A percentile compares a stretch with the other conserved stretches of the same genome.
These are phyloP conservation scores for Arabidopsis arenosa DNA, from an alignment of 345 rosid genomes.

Conservation along the genomic window DNA sequence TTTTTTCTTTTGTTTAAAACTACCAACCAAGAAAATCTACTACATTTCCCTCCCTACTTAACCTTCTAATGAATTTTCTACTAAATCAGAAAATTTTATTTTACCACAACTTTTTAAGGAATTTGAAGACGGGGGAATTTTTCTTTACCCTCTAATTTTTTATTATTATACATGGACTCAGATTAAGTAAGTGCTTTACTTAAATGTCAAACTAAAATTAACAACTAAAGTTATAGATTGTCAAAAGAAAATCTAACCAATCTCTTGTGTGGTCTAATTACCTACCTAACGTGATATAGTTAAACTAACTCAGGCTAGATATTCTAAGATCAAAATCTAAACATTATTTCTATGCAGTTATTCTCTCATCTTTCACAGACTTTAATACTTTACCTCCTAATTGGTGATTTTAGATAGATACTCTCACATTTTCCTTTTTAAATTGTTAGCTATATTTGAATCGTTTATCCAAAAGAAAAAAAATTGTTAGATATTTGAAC, in stretches of 20 bases:
- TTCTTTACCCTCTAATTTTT: not conserved
- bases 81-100: not conserved
- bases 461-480: no score
- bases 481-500: no score
- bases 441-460: no score
- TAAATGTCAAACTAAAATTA: constrained; percentile 1
- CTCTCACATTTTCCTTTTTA: no score
- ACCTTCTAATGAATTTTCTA: not conserved
- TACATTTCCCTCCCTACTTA: not conserved
- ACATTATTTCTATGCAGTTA: not conserved
- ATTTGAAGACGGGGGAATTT: not conserved
- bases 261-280: constrained; percentile 16
- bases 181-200: not conserved
- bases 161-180: not conserved
- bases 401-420: not conserved
- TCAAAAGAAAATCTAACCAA: constrained; percentile 11
- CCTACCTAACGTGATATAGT: constrained; percentile 19
- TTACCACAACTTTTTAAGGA: not conserved
- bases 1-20: not conserved
- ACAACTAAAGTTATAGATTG: constrained; percentile 18
- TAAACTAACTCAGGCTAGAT: not conserved
- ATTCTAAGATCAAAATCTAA: not conserved
- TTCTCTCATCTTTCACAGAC: not conserved
- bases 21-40: constrained; percentile 4
- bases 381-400: not conserved